Evolutionary conservation across 2,329 filamentous ascomycete species (phyloP).

Genomic region (Emericellopsis cladophorae): DNA sequence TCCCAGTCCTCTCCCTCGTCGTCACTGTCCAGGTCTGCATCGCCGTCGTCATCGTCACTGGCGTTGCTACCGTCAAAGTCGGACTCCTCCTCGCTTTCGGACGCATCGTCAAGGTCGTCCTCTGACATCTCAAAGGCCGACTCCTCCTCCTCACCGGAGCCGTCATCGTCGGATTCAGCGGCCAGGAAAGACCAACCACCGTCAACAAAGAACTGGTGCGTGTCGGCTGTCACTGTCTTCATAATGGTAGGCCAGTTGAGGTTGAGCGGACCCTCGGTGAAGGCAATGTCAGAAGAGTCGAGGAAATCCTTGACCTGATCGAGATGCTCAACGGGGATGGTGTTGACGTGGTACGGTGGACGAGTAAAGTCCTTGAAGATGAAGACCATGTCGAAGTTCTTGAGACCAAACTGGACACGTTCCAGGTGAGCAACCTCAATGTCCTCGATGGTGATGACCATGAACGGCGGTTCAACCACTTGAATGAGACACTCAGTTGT

Average conservation of each 20-base stretch:
- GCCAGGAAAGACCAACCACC: conserved; percentile 92
- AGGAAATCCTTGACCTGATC: conserved; percentile 97
- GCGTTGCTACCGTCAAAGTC: conserved; percentile 82
- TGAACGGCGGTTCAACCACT: conserved; percentile 91
- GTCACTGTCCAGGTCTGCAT: conserved; percentile 51
- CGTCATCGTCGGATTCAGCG: conserved; percentile 73
- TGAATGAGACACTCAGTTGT: conserved; percentile 96
- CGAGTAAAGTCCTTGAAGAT: conserved; percentile 95
- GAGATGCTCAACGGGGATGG: conserved; percentile 88
- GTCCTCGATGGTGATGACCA: conserved; percentile 88
- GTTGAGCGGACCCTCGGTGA: conserved; percentile 88
- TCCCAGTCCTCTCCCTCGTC: conserved; percentile 88
- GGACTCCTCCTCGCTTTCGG: conserved; percentile 71
- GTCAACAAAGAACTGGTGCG: conserved; percentile 88
- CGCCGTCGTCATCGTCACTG: conserved; percentile 60
- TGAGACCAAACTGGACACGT: conserved; percentile 89
- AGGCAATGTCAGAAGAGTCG: conserved; percentile 89
- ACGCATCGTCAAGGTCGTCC: conserved; percentile 71
- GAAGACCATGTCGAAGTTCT: conserved; percentile 98
- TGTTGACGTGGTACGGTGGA: conserved; percentile 90
- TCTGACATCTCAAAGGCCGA: conserved; percentile 86
- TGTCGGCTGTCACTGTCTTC: conserved; percentile 93
- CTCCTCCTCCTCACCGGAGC: conserved; percentile 76
- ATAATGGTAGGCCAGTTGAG: conserved; percentile 99
- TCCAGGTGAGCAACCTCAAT: conserved; percentile 95